Base-by-base conservation (phyloP, 2,329 filamentous ascomycete species). In the Penicillium palitans region DNA sequence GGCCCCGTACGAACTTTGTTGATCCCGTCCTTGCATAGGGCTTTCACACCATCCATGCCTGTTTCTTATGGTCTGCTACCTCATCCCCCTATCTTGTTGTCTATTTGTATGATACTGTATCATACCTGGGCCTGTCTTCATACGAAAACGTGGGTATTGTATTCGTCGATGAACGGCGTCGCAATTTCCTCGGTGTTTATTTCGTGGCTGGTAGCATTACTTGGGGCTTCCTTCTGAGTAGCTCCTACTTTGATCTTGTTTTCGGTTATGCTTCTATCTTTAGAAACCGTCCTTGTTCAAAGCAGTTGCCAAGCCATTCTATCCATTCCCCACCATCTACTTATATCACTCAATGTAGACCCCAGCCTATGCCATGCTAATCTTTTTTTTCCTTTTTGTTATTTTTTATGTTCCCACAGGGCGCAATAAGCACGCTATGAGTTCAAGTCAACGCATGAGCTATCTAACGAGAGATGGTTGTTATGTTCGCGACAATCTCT, bases 51-150 rank as follows among this genome's bases (percentile, higher is more conserved):
- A 49, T 49, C 8, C 24, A 39, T 39, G 4, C 21, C 13, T 49
- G 33, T 37, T 25, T 15, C 4, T 25, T 21, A 49, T 39, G 24
- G 3, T 6, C 19, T 33, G 19, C 19, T 48, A 48, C 29, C 19
- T 46, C 44, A 25, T 29, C 17, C 25, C 9, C 31, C 21, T n/a
- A 31, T 49, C 2, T 49, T 49, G 3, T 37, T 24, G 47, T 27
- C 15, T 21, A 15, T 50, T 39, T 29, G 47, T 50, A 40, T 27
- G 47, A 50, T 50, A 50, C 47, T 25, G 47, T 50, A 50, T 50
- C 19, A 50, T 50, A 50, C 47, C 13, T 19, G 8, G 24, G 17
- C 8, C 8, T 39, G 19, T 25, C 17, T 39, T 27, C 15, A 15
- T 25, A 50, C 17, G 39, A 24, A 13, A 27, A 40, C 25, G 4